Percentiles rank a stretch among this genome's conserved stretches.
Conservation (phyloP, 108 stramenopile species). For the Stephanodiscus triporus region DNA sequence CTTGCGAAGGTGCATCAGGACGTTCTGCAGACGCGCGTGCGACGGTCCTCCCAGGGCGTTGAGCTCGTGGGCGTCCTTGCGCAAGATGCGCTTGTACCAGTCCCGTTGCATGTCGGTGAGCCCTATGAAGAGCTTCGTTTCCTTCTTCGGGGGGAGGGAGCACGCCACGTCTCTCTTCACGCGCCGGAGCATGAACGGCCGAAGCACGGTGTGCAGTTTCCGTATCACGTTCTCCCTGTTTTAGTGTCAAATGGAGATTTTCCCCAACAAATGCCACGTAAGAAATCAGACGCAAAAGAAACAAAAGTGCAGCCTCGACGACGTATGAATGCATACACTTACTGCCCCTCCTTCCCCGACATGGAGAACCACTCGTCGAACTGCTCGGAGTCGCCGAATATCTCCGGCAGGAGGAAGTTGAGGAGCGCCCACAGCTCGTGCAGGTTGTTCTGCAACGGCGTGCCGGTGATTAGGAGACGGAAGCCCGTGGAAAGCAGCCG, state of each 20-base stretch:
- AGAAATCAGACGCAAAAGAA: neutral
- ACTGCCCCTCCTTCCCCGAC: slow-evolving; percentile 33
- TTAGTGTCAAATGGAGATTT: too few species aligned
- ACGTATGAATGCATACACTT: too few species aligned
- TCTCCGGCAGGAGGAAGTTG: slow-evolving; percentile 96
- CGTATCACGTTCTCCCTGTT: slow-evolving; percentile 95
- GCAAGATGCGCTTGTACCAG: slow-evolving; percentile 92
- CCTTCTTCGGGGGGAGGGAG: slow-evolving; percentile 95
- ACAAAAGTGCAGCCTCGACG: neutral
- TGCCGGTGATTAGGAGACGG: slow-evolving; percentile 95
- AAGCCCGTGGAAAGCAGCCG: slow-evolving; percentile 72
- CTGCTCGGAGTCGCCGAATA: slow-evolving; percentile 94
- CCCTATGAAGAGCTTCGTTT: slow-evolving; percentile 86
- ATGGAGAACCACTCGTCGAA: slow-evolving; percentile 96
- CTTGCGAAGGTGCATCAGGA: slow-evolving; percentile 98
- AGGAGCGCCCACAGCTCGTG: slow-evolving; percentile 95
- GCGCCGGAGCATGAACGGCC: slow-evolving; percentile 98
- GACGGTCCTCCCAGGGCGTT: slow-evolving; percentile 95
- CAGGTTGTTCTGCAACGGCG: slow-evolving; percentile 93
- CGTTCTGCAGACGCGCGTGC: slow-evolving; percentile 90
- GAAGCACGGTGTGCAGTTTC: slow-evolving; percentile 95
- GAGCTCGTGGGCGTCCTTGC: slow-evolving; percentile 92
- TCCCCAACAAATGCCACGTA: slow-evolving; percentile 56
- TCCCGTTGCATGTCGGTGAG: slow-evolving; percentile 95
- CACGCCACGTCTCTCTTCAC: slow-evolving; percentile 98